Percentiles rank a stretch among this genome's conserved stretches.
phyloP scores from a whole-genome alignment of 768 basidiomycete species.

The Kwoniella sp. region DNA sequence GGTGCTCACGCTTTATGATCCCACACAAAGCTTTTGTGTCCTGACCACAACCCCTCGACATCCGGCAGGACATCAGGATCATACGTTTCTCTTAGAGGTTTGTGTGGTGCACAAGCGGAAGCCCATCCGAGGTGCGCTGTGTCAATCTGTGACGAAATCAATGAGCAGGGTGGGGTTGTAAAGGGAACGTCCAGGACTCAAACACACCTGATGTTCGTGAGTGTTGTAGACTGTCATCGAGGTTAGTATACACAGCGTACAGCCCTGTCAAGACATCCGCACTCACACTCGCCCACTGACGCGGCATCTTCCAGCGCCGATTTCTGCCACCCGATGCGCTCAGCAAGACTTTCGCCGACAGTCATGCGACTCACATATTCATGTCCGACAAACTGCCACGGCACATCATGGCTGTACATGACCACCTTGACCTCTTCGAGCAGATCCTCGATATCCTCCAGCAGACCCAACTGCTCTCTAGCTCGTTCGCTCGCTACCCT shows the following conservation, averaged over 20 bases:
- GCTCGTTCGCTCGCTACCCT: constrained; percentile 34
- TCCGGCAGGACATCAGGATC: constrained; percentile 26
- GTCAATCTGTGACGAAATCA: constrained; percentile 26
- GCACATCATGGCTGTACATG: constrained; percentile 45
- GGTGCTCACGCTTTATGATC: constrained; percentile 42
- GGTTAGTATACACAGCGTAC: constrained; percentile 13
- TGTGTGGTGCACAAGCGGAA: constrained; percentile 45
- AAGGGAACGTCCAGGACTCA: background rate
- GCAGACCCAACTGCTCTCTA: constrained; percentile 33
- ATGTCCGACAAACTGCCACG: constrained; percentile 45
- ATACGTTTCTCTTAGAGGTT: constrained; percentile 38
- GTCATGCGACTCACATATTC: constrained; percentile 48
- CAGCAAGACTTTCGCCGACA: background rate
- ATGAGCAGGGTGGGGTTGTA: background rate
- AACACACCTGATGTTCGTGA: constrained; percentile 38
- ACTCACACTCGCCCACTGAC: constrained; percentile 41
- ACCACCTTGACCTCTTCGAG: constrained; percentile 36
- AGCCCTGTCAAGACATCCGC: background rate
- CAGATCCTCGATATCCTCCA: constrained; percentile 30
- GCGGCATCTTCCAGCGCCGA: constrained; percentile 42
- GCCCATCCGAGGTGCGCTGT: constrained; percentile 45
- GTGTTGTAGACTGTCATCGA: constrained; percentile 27
- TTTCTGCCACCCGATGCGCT: too few relatives aligned
- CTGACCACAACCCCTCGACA: constrained; percentile 26
- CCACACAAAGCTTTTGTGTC: constrained; percentile 45